Evolutionary conservation across 495 filamentous ascomycete species (phyloP), one percentile per base, ranked within the genome.

Genomic region (Neurospora tetraspora): DNA sequence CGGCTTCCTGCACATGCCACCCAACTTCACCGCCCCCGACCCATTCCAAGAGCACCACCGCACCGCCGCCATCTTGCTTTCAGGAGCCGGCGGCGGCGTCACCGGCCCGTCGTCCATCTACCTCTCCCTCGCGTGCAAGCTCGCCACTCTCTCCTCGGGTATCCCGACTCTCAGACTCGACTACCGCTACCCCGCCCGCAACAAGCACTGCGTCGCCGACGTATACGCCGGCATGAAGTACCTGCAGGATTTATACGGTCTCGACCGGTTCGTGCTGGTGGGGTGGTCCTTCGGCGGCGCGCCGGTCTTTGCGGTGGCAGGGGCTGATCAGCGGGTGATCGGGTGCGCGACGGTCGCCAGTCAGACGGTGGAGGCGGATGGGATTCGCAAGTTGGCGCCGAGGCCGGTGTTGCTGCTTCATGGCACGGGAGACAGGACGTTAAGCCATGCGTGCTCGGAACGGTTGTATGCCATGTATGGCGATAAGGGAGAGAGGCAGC

Each of bases 241-340:
- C 68, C 78, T 86, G 12, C 69, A 77, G 31, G 76, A 78, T 18
- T 23, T 75, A n/a, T 82, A 81, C 72, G 72, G 70, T 8, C 72
- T 82, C 0, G 73, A 70, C n/a, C 76, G 76, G 37, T 85, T 83
- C 74, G 80, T 84, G 34, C 68, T 86, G 4, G 78, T 84, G 1
- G 84, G 84, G 23, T 86, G 84, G 83, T 84, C 80, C 12, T 86
- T 85, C 68, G 82, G 84, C 27, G 78, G 82, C 38, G 80, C 82
- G 43, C 80, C 80, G 0, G 83, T 81, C 27, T 83, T 82, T 68
- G 78, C 79, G 1, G 78, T 81, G 11, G 82, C 78, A 11, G 82
- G 74, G 0, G 68, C 70, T 0, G 78, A 85, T 69, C 70, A 74
- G n/a, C 76, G 82, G 1, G 78, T 85, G 1, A 75, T 84, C 9